Percentiles rank a stretch among this genome's conserved stretches.
These are phyloP conservation scores for Hypomyces perniciosus DNA, from an alignment of 2,329 filamentous ascomycete genomes.

Conservation along the genomic window DNA sequence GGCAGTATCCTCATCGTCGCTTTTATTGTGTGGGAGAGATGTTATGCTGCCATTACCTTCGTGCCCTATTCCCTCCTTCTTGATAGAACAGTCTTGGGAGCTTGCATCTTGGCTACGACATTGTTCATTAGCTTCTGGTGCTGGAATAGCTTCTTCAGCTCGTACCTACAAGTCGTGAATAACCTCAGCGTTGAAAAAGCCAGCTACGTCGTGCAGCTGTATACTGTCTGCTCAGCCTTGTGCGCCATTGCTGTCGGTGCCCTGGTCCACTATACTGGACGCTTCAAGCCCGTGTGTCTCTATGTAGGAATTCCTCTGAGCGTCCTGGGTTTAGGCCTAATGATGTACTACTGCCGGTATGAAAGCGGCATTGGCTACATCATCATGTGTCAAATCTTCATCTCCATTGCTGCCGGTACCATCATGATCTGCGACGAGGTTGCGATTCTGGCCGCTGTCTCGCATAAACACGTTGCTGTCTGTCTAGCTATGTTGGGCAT, in stretches of 20 bases:
- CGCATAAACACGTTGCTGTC: conserved; percentile 50
- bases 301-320: conserved; percentile 49
- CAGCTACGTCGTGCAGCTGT: conserved; percentile 44
- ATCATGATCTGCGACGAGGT: conserved; percentile 54
- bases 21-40: conserved; percentile 54
- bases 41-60: conserved; percentile 49
- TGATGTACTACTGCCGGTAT: conserved; percentile 52
- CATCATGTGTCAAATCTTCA: conserved; percentile 55
- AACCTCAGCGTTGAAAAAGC: conserved; percentile 41
- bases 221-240: conserved; percentile 42
- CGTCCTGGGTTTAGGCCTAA: conserved; percentile 48
- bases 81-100: conserved; percentile 43
- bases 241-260: conserved; percentile 42
- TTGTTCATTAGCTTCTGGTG: conserved; percentile 40
- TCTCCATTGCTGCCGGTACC: conserved; percentile 52
- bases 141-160: conserved; percentile 45
- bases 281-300: conserved; percentile 46
- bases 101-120: conserved; percentile 34
- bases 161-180: conserved; percentile 49
- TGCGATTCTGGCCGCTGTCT: conserved; percentile 51
- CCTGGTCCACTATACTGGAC: conserved; percentile 42
- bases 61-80: conserved; percentile 47
- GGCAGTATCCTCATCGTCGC: conserved; percentile 50
- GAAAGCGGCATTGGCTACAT: conserved; percentile 45
- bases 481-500: conserved; percentile 53